phyloP scores from a whole-genome alignment of 2,329 filamentous ascomycete genomes.

The Penicillium psychrosexuale region DNA sequence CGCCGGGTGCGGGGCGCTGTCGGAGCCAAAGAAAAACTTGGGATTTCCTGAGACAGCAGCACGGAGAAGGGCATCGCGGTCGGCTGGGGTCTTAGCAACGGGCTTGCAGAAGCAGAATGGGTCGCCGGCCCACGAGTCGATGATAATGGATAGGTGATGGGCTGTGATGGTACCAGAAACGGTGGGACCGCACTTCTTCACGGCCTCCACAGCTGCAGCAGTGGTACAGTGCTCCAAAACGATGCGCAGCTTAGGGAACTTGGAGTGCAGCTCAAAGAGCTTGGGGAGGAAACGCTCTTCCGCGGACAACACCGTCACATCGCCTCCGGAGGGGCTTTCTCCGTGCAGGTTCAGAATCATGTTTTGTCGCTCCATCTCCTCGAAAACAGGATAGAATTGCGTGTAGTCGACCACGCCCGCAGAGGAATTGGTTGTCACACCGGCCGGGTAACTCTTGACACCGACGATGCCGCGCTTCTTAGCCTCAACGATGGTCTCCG shows the following conservation, averaged over 20 bases:
- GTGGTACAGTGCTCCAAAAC: conserved; percentile 86
- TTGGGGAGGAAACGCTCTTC: conserved; percentile 79
- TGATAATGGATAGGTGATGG: conserved; percentile 77
- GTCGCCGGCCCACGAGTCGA: conserved; percentile 69
- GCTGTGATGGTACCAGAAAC: conserved; percentile 73
- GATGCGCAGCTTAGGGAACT: conserved; percentile 61
- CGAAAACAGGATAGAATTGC: conserved; percentile 62
- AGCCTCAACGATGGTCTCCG: conserved; percentile 69
- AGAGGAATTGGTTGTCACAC: conserved; percentile 58
- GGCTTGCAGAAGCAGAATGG: conserved; percentile 80
- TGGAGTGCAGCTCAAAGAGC: conserved; percentile 66
- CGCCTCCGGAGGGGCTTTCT: conserved; percentile 50
- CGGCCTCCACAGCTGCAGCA: conserved; percentile 72
- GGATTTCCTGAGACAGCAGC: conserved; percentile 54
- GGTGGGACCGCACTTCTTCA: conserved; percentile 70
- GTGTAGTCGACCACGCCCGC: conserved; percentile 47
- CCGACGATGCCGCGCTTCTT: conserved; percentile 70
- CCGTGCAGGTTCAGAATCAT: conserved; percentile 93
- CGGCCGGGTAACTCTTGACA: conserved; percentile 47
- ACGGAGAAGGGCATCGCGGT: conserved; percentile 68
- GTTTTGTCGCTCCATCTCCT: conserved; percentile 80
- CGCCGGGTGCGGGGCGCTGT: conserved; percentile 65
- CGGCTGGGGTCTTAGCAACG: conserved; percentile 67
- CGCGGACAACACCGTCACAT: conserved; percentile 62
- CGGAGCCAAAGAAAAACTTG: conserved; percentile 68